Base-by-base conservation (phyloP, 257 asterid species). In the Rehmannia glutinosa region DNA sequence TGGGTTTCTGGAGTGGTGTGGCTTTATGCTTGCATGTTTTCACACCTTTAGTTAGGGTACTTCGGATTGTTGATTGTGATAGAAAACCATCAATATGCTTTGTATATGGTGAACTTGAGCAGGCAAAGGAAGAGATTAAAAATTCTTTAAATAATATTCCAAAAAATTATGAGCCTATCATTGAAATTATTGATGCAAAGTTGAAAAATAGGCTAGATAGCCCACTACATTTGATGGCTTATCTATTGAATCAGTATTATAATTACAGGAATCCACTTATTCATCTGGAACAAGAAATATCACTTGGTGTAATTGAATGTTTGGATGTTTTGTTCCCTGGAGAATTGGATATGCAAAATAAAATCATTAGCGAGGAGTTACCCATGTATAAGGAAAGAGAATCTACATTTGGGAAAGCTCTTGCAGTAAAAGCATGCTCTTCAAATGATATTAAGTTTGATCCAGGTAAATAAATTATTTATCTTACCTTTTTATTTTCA, bases 191-290 rank as follows among this genome's bases (percentile, higher is more conserved):
- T 16, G 51, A 43, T 12, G 51, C 16, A 13, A 64, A 49, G 43
- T 16, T 19, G 30, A 30, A 33, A 25, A 28, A 13, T 0, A 17
- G 60, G 30, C 35, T 46, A 1, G 59, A 45, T 33, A 10, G 23
- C 17, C 49, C 50, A 1, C 33, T 65, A 7, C 70, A 65, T 33
- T 50, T 62, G 62, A 8, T 16, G 24, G 62, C 71, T 23, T 65
- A 65, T 47, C 5, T 65, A 9, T 35, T 65, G 71, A 65, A 51
- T 35, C 51, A 36, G 0, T 35, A 50, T 24, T 65, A 50, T 65
- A 16, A 20, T 25, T 62, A 62, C 24, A 39, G 19, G 20, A 53
- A 62, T 42, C 38, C 68, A 20, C 23, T 5, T 8, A 32, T 32
- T 3, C 38, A 32, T 3, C 38, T 32, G 4, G 7, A 32, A 32